Evolutionary conservation across 768 basidiomycete genomes (phyloP), one percentile per base, ranked within the genome.

Genomic region (Suillus hirtellus): DNA sequence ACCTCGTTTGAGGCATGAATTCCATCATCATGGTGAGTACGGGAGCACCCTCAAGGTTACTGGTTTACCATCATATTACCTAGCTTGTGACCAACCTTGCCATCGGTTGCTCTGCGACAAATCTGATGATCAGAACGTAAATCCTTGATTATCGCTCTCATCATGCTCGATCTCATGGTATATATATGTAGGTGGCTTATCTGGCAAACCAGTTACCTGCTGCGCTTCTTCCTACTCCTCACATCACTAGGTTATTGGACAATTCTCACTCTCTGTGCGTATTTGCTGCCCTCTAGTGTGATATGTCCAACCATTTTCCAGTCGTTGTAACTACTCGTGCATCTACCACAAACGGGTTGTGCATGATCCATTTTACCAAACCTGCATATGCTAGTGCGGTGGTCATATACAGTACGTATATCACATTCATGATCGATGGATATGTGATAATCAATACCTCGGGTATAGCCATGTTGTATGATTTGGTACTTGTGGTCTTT

Each of bases 91-190:
- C 15, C 12, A 58, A 42, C 27, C 3, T 27, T 38, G 56, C 56
- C 24, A 27, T 58, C 40, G 56, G 56, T 7, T 58, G 56, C 56
- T 58, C 56, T 10, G 17, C 56, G 27, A 42, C 24, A 58, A 58
- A 58, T 10, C 11, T 58, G 10, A 58, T 42, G 56, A 42, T 58
- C 38, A 58, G 56, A 42, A 42, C 56, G 56, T 17, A 27, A 3
- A 24, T 4, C 5, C 40, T 11, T 42, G 1, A 27, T 19, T 27
- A 40, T 24, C 11, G 5, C 24, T 42, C 5, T 2, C 8, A 52
- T 4, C 10, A 24, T 19, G 4, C 10, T 42, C 9, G 24, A 27
- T 27, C 56, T 58, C 40, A 42, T 19, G 24, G 8, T 58, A 31
- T 27, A 19, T 42, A 12, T 40, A 38, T 27, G 24, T 17, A 58